Conservation (phyloP, 345 rosid species). For the Diplotaxis tenuifolia region DNA sequence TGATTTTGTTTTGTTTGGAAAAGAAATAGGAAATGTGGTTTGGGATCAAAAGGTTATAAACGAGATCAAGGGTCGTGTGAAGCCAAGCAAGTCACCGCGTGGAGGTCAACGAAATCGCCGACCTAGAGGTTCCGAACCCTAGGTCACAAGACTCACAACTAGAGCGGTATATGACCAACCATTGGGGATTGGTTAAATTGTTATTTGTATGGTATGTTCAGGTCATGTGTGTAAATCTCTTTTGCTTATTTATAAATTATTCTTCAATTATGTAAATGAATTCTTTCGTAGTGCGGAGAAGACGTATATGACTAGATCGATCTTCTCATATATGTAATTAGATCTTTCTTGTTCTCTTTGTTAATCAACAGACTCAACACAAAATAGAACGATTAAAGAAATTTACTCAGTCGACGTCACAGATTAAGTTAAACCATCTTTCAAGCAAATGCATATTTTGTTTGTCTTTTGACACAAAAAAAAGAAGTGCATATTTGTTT, state of each 20-base stretch:
- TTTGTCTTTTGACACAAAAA: too few relatives aligned
- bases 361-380: too few relatives aligned
- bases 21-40: not conserved
- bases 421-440: too few relatives aligned
- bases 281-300: not conserved
- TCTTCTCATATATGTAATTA: not conserved
- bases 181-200: not conserved
- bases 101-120: not conserved
- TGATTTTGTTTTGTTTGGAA: not conserved
- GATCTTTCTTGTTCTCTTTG: not conserved
- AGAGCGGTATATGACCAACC: not conserved
- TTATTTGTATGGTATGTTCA: not conserved
- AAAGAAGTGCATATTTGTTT: too few relatives aligned
- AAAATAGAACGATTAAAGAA: not conserved
- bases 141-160: not conserved
- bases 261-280: not conserved
- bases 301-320: not conserved
- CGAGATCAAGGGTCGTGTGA: not conserved
- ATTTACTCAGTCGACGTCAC: too few relatives aligned
- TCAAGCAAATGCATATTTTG: too few relatives aligned
- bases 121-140: not conserved
- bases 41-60: not conserved
- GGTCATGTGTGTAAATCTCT: not conserved
- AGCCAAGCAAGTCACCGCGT: not conserved
- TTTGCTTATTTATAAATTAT: not conserved